Evolutionary conservation across 192 early-diverging fungal species (phyloP), one percentile per base, ranked within the genome.

Genomic region (Coemansia sp.): DNA sequence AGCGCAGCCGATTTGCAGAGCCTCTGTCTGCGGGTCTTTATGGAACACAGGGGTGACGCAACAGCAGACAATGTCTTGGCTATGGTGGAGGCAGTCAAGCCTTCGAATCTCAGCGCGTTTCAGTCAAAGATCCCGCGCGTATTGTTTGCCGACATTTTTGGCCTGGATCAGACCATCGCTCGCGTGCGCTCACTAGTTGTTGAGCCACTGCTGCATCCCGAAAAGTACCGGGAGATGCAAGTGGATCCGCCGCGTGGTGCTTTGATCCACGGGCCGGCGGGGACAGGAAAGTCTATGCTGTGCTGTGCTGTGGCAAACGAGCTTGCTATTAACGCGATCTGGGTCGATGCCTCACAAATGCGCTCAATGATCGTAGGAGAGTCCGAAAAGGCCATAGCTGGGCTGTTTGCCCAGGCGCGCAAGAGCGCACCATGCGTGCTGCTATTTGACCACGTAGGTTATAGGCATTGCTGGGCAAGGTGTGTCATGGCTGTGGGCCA

Each of bases 301-400:
- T 92, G 90, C 62, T 93, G 87, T 71, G 94, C 94, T 0, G 51
- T 97, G 18, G 89, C 92, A 4, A 73, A 86, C 18, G 92, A 92
- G 74, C 64, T 88, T 14, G 92, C 90, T 8, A 85, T 95, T 64
- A 92, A 92, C 53, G 90, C 89, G 63, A 89, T 97, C 71, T 84
- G 89, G 62, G 90, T 94, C 1, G 94, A 94, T 63, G 89, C 91
- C 36, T 87, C 95, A 1, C 90, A 93, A 74, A 73, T 98, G 31
- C 84, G 92, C 51, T 95, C 94, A 24, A 95, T 95, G 73, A 73
- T 95, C 21, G 92, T 98, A n/a, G 96, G 96, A 40, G 94, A 95
- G 75, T 92, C 93, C 0, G 96, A 98, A 63, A 85, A 89, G 57
- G 88, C 88, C 37, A 90, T 98, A 70, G 88, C 90, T 7, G 85